A percentile compares a stretch with the other conserved stretches of the same genome.
Conservation (phyloP, 331 rosid species). For the Phaseolus coccineus region DNA sequence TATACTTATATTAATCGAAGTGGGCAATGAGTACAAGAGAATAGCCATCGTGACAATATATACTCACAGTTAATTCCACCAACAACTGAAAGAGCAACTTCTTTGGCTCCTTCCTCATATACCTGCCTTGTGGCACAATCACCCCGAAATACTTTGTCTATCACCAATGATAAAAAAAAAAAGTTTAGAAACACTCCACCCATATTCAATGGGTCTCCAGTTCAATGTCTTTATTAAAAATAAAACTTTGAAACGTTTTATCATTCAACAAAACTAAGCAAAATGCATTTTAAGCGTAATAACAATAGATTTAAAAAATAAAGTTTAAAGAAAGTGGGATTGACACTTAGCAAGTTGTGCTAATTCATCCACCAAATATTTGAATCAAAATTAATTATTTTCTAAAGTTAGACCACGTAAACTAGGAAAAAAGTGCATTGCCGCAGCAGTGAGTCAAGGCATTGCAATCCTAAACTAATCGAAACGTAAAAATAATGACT, state of each 20-base stretch:
- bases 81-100: slow-evolving; percentile 94
- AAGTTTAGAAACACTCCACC: slow-evolving; percentile 40
- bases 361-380: slow-evolving; percentile 20
- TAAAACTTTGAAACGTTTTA: neutral
- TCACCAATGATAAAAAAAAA: slow-evolving; percentile 47
- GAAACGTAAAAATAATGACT: slow-evolving; percentile 22
- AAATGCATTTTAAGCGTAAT: slow-evolving; percentile 19
- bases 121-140: slow-evolving; percentile 88
- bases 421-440: slow-evolving; percentile 22
- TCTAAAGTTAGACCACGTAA: neutral
- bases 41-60: slow-evolving; percentile 22
- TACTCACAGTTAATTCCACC: slow-evolving; percentile 93
- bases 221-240: neutral
- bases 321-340: neutral
- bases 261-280: slow-evolving; percentile 13
- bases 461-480: slow-evolving; percentile 13
- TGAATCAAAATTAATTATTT: slow-evolving; percentile 6
- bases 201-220: slow-evolving; percentile 20
- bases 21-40: slow-evolving; percentile 45
- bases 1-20: slow-evolving; percentile 38
- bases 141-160: slow-evolving; percentile 90
- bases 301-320: neutral
- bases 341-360: slow-evolving; percentile 11
- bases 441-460: neutral
- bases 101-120: slow-evolving; percentile 89